Evolutionary conservation across 1,284 basidiomycete genomes (phyloP).

Genomic region (Moniliella sp.): DNA sequence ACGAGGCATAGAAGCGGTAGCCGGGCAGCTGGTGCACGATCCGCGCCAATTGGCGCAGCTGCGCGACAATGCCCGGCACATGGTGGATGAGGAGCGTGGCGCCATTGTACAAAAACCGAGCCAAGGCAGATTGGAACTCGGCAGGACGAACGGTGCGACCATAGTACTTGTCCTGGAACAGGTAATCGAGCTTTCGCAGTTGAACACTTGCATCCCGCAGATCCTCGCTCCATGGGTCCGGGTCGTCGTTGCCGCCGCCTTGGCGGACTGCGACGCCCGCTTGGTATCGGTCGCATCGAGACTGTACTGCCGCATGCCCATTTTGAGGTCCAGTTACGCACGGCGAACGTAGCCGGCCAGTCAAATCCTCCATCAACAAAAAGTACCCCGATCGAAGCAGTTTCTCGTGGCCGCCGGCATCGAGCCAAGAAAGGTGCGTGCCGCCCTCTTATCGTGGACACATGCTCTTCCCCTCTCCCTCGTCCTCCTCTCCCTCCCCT

Average conservation of each 20-base stretch:
- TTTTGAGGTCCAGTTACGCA: slow-evolving; percentile 96
- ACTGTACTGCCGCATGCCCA: slow-evolving; percentile 95
- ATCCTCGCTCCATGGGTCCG: slow-evolving; percentile 70
- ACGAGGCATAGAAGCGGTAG: slow-evolving; percentile 93
- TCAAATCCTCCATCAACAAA: slow-evolving; percentile 93
- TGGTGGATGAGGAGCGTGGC: slow-evolving; percentile 64
- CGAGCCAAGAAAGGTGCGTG: background rate
- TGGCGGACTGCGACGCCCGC: slow-evolving; percentile 91
- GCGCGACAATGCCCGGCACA: slow-evolving; percentile 70
- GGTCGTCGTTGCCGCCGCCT: slow-evolving; percentile 87
- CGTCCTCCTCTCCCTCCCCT: background rate
- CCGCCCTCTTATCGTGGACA: background rate
- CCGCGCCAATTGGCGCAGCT: slow-evolving; percentile 74
- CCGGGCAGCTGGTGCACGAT: slow-evolving; percentile 70
- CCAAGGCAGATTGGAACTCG: slow-evolving; percentile 62
- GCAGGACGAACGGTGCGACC: slow-evolving; percentile 67
- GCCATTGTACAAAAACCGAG: slow-evolving; percentile 68
- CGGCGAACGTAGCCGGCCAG: slow-evolving; percentile 71
- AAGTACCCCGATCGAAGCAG: slow-evolving; percentile 75
- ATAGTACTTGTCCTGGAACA: slow-evolving; percentile 87
- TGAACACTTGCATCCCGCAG: slow-evolving; percentile 84
- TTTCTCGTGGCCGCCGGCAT: background rate
- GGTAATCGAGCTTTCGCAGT: slow-evolving; percentile 44
- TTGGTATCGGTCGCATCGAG: slow-evolving; percentile 77
- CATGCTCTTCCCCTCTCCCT: background rate